These are phyloP conservation scores for Ceratocystis destructans DNA, from an alignment of 2,329 filamentous ascomycete genomes.

Conservation along the genomic window DNA sequence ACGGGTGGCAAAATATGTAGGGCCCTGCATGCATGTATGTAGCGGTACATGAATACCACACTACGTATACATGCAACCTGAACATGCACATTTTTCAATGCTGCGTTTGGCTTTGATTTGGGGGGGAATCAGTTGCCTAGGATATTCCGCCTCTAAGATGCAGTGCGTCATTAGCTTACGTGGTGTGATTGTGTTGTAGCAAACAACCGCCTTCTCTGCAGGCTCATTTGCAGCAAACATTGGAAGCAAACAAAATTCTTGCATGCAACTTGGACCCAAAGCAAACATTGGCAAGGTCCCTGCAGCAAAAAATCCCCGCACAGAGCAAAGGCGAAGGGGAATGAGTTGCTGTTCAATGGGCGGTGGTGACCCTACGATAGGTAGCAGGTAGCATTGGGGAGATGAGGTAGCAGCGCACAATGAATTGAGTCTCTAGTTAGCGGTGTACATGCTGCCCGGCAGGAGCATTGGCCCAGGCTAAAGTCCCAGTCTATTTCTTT, in stretches of 20 bases:
- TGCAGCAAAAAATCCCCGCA: not conserved
- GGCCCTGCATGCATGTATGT: no score
- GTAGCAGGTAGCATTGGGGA: not conserved
- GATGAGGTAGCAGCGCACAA: not conserved
- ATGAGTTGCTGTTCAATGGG: no score
- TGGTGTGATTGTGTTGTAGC: not conserved
- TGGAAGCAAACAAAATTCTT: not conserved
- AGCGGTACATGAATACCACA: not conserved
- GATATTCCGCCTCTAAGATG: not conserved
- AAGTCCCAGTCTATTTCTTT: not conserved
- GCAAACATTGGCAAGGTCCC: constrained; percentile 3
- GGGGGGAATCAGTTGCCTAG: not conserved
- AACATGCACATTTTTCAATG: not conserved
- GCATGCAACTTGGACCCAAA: not conserved
- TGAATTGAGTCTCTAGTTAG: not conserved
- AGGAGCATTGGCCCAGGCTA: not conserved
- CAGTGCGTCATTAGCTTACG: not conserved
- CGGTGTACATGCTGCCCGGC: not conserved
- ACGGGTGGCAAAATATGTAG: no score
- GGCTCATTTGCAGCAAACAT: not conserved
- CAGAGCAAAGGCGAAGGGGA: not conserved
- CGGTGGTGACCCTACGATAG: no score
- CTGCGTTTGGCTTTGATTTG: not conserved
- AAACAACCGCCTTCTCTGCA: not conserved
- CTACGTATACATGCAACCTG: not conserved